These are phyloP conservation scores for Clonostachys solani DNA, from an alignment of 2,329 filamentous ascomycete genomes.

Conservation along the genomic window DNA sequence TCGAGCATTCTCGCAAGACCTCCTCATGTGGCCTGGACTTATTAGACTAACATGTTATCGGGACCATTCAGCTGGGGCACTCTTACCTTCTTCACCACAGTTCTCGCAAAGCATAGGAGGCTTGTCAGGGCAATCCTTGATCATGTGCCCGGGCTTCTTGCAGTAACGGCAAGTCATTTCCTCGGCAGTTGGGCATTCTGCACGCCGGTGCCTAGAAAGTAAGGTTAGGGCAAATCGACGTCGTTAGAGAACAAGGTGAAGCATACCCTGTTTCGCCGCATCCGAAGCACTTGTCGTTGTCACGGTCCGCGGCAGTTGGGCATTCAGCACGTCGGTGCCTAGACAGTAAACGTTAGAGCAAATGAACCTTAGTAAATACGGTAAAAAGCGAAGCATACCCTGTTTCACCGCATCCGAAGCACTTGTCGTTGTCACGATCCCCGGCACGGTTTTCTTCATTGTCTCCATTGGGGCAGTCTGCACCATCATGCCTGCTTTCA, in stretches of 20 bases:
- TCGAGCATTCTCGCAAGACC: slow-evolving; percentile 55
- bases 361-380: not conserved
- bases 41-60: slow-evolving; percentile 5
- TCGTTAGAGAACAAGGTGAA: not conserved
- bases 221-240: slow-evolving; percentile 3
- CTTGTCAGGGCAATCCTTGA: slow-evolving; percentile 59
- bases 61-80: not conserved
- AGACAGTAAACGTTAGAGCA: slow-evolving; percentile 2
- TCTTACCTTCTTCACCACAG: slow-evolving; percentile 51
- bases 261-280: slow-evolving; percentile 29
- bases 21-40: slow-evolving; percentile 45
- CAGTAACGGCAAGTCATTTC: slow-evolving; percentile 37
- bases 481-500: not conserved
- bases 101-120: slow-evolving; percentile 53
- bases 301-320: slow-evolving; percentile 17
- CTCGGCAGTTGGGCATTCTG: slow-evolving; percentile 26
- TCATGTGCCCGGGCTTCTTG: slow-evolving; percentile 46
- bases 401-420: slow-evolving; percentile 28
- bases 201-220: slow-evolving; percentile 17
- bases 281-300: slow-evolving; percentile 25
- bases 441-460: slow-evolving; percentile 6
- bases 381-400: slow-evolving; percentile 18
- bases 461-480: not conserved
- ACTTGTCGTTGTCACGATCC: slow-evolving; percentile 18
- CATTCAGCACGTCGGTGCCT: slow-evolving; percentile 28